phyloP scores from a whole-genome alignment of 169 alveolate genomes.

The Eimeria praecox region DNA sequence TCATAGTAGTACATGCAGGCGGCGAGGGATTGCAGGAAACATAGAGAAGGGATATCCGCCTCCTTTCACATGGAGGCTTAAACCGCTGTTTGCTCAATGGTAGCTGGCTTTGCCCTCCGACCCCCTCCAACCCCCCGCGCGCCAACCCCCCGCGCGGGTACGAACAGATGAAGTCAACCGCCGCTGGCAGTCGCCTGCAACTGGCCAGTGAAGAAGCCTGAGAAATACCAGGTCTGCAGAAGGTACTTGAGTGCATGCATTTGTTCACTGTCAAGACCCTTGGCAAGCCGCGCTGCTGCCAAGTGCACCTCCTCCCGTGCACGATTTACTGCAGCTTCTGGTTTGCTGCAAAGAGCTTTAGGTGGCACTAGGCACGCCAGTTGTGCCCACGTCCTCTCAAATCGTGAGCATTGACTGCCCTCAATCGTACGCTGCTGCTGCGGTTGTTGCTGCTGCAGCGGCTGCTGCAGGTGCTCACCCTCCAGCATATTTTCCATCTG shows the following conservation, averaged over 20 bases:
- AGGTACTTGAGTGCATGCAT: neutral
- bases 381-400: neutral
- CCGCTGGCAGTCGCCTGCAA: slow-evolving; percentile 89
- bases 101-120: neutral
- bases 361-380: slow-evolving; percentile 69
- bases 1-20: neutral
- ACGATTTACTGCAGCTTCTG: slow-evolving; percentile 3
- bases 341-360: neutral
- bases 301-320: slow-evolving; percentile 5
- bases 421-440: neutral
- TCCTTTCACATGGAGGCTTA: neutral
- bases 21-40: neutral
- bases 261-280: neutral
- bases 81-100: neutral
- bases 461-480: slow-evolving; percentile 10
- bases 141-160: slow-evolving; percentile 90
- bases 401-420: neutral
- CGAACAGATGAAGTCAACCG: slow-evolving; percentile 91
- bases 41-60: neutral
- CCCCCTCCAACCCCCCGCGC: too few species aligned
- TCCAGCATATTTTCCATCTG: neutral
- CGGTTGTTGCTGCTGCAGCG: neutral
- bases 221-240: slow-evolving; percentile 59
- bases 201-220: slow-evolving; percentile 58
- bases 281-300: neutral